Conservation (phyloP, 2,329 filamentous ascomycete genomes). For the Aspergillus sp. region DNA sequence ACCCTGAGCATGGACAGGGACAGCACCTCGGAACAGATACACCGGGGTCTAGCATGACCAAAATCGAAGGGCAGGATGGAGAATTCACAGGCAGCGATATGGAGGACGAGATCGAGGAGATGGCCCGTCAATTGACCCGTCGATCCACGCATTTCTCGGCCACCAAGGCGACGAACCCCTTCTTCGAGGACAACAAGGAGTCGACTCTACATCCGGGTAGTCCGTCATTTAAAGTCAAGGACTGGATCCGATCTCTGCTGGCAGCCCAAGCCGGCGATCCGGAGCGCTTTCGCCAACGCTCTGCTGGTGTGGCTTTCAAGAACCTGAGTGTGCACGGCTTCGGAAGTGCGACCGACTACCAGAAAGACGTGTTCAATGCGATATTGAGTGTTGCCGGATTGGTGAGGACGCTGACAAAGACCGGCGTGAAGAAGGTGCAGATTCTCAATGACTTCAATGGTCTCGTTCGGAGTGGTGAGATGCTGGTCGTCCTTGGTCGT, state of each 20-base stretch:
- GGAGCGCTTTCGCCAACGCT: slow-evolving; percentile 52
- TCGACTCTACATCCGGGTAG: slow-evolving; percentile 46
- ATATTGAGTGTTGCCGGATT: slow-evolving; percentile 33
- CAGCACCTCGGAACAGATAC: too few species aligned
- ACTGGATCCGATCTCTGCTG: slow-evolving; percentile 49
- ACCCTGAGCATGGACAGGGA: too few species aligned
- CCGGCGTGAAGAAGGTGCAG: slow-evolving; percentile 51
- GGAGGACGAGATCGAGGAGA: slow-evolving; percentile 27
- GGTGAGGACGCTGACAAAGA: slow-evolving; percentile 32
- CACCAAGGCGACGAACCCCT: slow-evolving; percentile 32
- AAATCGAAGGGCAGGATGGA: background rate
- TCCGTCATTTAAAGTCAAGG: slow-evolving; percentile 45
- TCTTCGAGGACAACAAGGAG: slow-evolving; percentile 32
- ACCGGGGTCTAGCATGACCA: background rate
- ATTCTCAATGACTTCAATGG: slow-evolving; percentile 67
- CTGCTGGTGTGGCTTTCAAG: slow-evolving; percentile 64
- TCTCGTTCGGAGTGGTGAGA: slow-evolving; percentile 57
- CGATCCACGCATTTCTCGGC: slow-evolving; percentile 33
- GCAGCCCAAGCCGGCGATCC: slow-evolving; percentile 51
- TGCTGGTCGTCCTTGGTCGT: slow-evolving; percentile 57
- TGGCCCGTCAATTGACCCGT: slow-evolving; percentile 36
- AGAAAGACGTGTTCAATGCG: slow-evolving; percentile 47
- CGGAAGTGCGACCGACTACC: slow-evolving; percentile 67
- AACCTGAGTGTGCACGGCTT: slow-evolving; percentile 69
- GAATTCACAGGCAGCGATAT: slow-evolving; percentile 12